Conservation (phyloP, 768 basidiomycete genomes). For the Lactarius sp. region DNA sequence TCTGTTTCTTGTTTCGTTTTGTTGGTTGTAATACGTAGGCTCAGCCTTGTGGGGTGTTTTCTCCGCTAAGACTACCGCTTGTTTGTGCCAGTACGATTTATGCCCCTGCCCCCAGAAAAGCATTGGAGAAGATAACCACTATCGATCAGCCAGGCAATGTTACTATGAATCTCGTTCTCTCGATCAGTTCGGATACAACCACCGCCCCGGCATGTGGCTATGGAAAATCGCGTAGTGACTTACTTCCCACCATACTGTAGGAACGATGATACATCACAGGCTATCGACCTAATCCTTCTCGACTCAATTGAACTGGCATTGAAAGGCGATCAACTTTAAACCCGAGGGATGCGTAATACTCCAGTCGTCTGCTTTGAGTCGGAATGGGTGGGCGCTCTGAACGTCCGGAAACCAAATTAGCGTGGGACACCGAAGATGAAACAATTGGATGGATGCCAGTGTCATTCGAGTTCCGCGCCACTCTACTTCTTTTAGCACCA, state of each 20-base stretch:
- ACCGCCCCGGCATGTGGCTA: neutral
- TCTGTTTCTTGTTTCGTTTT: neutral
- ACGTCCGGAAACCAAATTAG: neutral
- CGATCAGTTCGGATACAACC: neutral
- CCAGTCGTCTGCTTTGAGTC: neutral
- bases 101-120: neutral
- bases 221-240: neutral
- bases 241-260: neutral
- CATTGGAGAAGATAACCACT: neutral
- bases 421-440: slow-evolving; percentile 8
- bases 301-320: neutral
- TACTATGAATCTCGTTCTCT: neutral
- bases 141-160: neutral
- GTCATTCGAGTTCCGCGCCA: neutral
- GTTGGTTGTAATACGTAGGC: slow-evolving; percentile 6
- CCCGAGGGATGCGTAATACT: neutral
- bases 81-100: neutral
- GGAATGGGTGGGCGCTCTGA: neutral
- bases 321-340: neutral
- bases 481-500: neutral
- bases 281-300: neutral
- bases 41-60: neutral
- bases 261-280: neutral
- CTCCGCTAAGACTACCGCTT: neutral
- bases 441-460: neutral